Evolutionary conservation across 768 basidiomycete genomes (phyloP).

Genomic region (Lactifluus pinguis): DNA sequence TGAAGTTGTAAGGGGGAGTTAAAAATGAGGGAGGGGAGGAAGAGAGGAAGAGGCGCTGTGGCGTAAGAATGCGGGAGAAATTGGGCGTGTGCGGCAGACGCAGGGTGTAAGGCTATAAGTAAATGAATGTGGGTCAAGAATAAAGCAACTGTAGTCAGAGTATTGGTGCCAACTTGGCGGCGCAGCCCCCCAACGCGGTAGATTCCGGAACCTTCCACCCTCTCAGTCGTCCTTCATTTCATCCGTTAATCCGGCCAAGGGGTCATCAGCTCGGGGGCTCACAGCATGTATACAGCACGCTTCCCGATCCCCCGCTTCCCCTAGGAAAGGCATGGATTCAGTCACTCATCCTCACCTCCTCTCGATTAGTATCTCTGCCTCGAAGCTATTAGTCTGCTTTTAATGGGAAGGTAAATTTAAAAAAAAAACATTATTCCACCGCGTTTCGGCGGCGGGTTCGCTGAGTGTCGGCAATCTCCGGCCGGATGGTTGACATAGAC

Average conservation of each 20-base stretch:
- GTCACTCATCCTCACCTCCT: neutral
- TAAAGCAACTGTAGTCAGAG: slow-evolving; percentile 12
- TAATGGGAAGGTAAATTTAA: neutral
- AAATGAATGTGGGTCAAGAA: slow-evolving; percentile 13
- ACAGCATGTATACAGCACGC: neutral
- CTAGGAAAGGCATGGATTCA: neutral
- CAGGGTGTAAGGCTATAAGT: slow-evolving; percentile 11
- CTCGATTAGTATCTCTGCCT: neutral
- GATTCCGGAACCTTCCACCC: slow-evolving; percentile 18
- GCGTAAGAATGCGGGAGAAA: slow-evolving; percentile 11
- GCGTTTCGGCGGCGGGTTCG: slow-evolving; percentile 9
- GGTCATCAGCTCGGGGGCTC: neutral
- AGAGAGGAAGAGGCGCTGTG: slow-evolving; percentile 1
- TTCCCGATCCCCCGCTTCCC: neutral
- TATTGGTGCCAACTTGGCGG: slow-evolving; percentile 15
- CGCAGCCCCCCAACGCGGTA: slow-evolving; percentile 13
- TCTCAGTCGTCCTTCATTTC: neutral
- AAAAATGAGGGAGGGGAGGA: neutral
- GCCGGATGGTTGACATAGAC: neutral
- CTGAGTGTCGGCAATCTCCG: slow-evolving; percentile 14
- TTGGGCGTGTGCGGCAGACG: slow-evolving; percentile 5
- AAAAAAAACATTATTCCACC: neutral
- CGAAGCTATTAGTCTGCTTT: neutral
- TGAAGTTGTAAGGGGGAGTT: neutral
- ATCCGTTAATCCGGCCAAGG: slow-evolving; percentile 6